Evolutionary conservation across 2,329 filamentous ascomycete genomes (phyloP).

Genomic region (Rhynchosporium graminicola): DNA sequence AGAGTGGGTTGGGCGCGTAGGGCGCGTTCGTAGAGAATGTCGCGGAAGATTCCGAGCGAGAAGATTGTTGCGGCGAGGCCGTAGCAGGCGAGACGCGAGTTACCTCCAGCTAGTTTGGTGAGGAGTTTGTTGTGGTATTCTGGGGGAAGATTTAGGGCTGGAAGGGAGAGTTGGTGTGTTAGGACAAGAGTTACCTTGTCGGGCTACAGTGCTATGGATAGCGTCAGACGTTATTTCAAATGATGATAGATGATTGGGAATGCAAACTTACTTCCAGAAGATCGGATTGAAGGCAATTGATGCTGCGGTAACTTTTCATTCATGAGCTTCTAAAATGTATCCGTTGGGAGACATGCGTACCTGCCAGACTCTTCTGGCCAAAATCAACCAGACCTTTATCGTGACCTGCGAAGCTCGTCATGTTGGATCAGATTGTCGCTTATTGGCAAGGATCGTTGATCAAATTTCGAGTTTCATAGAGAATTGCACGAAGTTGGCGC

Average conservation of each 20-base stretch:
- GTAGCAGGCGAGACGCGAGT: constrained; percentile 81
- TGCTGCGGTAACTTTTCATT: constrained; percentile 67
- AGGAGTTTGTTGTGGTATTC: constrained; percentile 92
- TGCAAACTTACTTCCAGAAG: constrained; percentile 91
- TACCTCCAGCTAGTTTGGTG: constrained; percentile 82
- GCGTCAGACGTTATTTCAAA: constrained; percentile 17
- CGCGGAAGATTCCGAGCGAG: constrained; percentile 83
- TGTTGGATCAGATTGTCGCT: constrained; percentile 18
- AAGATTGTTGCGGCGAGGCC: constrained; percentile 87
- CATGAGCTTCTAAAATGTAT: constrained; percentile 28
- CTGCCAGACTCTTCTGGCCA: constrained; percentile 63
- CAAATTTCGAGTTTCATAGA: not conserved
- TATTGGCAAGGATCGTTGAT: no score
- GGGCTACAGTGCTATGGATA: constrained; percentile 71
- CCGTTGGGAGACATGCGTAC: constrained; percentile 49
- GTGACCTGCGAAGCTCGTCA: constrained; percentile 35
- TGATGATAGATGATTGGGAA: constrained; percentile 4
- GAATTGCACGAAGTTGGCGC: constrained; percentile 9
- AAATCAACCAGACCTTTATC: constrained; percentile 55
- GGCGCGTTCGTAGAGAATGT: constrained; percentile 83
- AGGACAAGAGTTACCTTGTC: constrained; percentile 60
- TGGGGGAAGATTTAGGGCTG: constrained; percentile 42
- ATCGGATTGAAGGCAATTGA: constrained; percentile 93
- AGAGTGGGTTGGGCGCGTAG: constrained; percentile 75
- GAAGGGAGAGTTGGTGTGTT: constrained; percentile 20